Percentiles rank a stretch among this genome's conserved stretches.
Evolutionary conservation across 2,329 filamentous ascomycete genomes (phyloP).

Genomic region (Graphilbum fragrans): DNA sequence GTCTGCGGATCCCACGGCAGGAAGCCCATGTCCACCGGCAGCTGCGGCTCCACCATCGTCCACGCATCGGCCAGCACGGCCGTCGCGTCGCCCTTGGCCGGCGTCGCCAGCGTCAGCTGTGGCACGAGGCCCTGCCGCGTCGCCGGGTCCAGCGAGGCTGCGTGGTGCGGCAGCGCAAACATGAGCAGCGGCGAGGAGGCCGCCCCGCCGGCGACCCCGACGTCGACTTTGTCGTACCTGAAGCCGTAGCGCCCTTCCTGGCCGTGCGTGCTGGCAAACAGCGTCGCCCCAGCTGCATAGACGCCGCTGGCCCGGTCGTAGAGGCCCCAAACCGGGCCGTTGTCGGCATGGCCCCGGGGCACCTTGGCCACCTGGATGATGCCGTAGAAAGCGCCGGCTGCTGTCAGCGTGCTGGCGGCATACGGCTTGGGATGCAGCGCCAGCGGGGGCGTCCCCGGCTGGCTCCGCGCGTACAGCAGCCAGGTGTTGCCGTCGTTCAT

Average conservation of each 20-base stretch:
- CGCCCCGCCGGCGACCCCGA: slow-evolving; percentile 23
- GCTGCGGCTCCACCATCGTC: slow-evolving; percentile 62
- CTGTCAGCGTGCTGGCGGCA: slow-evolving; percentile 47
- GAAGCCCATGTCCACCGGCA: slow-evolving; percentile 67
- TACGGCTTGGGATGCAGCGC: slow-evolving; percentile 59
- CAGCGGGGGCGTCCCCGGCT: slow-evolving; percentile 40
- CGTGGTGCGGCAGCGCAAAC: slow-evolving; percentile 81
- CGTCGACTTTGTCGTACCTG: slow-evolving; percentile 59
- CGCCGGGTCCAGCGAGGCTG: slow-evolving; percentile 55
- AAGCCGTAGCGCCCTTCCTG: slow-evolving; percentile 60
- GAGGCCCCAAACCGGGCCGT: slow-evolving; percentile 22
- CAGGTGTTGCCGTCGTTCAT: slow-evolving; percentile 65
- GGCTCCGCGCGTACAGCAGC: slow-evolving; percentile 65
- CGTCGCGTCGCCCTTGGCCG: slow-evolving; percentile 72
- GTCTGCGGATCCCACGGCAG: slow-evolving; percentile 56
- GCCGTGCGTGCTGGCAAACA: slow-evolving; percentile 52
- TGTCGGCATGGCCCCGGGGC: slow-evolving; percentile 44
- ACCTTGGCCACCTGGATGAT: slow-evolving; percentile 76
- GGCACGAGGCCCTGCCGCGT: slow-evolving; percentile 34
- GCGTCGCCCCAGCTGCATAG: slow-evolving; percentile 52
- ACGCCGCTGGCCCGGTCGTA: slow-evolving; percentile 68
- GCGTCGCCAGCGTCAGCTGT: slow-evolving; percentile 57
- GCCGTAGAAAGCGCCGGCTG: slow-evolving; percentile 59
- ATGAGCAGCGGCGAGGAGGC: slow-evolving; percentile 50
- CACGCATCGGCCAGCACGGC: slow-evolving; percentile 62